Percentiles rank a stretch among this genome's conserved stretches.
Evolutionary conservation across 192 early-diverging fungal genomes (phyloP).

Genomic region (Umbelopsis vinacea): DNA sequence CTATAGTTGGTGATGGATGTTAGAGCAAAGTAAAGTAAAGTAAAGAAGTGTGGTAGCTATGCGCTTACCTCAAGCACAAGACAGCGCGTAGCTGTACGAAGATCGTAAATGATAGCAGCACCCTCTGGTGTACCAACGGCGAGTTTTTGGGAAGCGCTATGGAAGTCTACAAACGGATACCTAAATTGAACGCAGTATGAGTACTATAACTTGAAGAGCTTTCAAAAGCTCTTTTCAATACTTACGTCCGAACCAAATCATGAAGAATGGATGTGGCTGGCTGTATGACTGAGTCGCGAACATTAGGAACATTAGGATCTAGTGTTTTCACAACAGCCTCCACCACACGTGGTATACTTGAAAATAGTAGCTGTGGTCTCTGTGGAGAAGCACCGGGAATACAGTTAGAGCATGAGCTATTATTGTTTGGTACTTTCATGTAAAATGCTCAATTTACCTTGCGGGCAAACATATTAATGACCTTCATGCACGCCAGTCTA

Average conservation of each 20-base stretch:
- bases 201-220: no score
- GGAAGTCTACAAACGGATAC: slow-evolving; percentile 77
- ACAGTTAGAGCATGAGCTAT: no score
- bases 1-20: slow-evolving; percentile 31
- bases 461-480: slow-evolving; percentile 74
- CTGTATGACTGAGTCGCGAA: slow-evolving; percentile 71
- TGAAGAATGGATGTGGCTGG: slow-evolving; percentile 59
- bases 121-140: slow-evolving; percentile 80
- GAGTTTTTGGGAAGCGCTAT: slow-evolving; percentile 73
- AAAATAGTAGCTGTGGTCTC: slow-evolving; percentile 71
- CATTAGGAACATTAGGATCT: slow-evolving; percentile 75
- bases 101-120: slow-evolving; percentile 76
- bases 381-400: slow-evolving; percentile 25
- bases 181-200: slow-evolving; percentile 42
- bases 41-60: not conserved
- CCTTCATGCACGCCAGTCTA: slow-evolving; percentile 59
- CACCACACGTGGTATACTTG: slow-evolving; percentile 62
- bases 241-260: slow-evolving; percentile 68
- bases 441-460: slow-evolving; percentile 58
- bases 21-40: not conserved
- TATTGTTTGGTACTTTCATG: not conserved
- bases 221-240: slow-evolving; percentile 23
- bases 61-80: slow-evolving; percentile 70
- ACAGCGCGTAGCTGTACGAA: slow-evolving; percentile 79
- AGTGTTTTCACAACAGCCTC: slow-evolving; percentile 84